phyloP scores from a whole-genome alignment of 169 alveolate genomes.

The Plasmodium inui region DNA sequence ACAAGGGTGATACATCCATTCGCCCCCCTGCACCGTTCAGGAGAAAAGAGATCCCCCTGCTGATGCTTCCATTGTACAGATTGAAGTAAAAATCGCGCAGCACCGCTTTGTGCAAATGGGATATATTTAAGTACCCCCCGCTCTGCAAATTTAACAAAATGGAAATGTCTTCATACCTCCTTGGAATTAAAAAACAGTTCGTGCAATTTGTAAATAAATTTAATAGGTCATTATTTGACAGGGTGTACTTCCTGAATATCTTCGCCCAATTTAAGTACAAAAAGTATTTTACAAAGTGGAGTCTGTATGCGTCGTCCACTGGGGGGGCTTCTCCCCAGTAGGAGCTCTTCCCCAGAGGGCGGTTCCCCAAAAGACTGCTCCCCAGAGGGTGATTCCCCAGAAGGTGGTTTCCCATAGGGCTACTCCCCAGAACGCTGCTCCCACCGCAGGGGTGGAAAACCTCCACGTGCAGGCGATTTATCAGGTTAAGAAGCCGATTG shows the following conservation, averaged over 20 bases:
- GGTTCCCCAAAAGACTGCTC: not conserved
- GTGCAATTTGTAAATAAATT: slow-evolving; percentile 39
- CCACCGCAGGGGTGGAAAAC: not conserved
- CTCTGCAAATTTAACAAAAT: slow-evolving; percentile 32
- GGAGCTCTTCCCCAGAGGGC: not conserved
- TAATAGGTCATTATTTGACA: slow-evolving; percentile 44
- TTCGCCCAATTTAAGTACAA: slow-evolving; percentile 44
- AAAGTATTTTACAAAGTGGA: slow-evolving; percentile 69
- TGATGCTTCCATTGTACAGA: slow-evolving; percentile 3
- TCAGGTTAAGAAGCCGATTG: slow-evolving; percentile 15
- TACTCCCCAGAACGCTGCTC: not conserved
- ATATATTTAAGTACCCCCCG: slow-evolving; percentile 27
- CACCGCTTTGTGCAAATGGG: slow-evolving; percentile 15
- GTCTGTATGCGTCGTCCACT: slow-evolving; percentile 33
- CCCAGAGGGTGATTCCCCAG: not conserved
- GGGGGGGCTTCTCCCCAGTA: not conserved
- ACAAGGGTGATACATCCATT: not conserved
- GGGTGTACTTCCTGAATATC: slow-evolving; percentile 46
- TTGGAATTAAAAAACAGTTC: slow-evolving; percentile 62
- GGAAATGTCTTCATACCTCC: slow-evolving; percentile 58
- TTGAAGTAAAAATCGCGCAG: slow-evolving; percentile 61
- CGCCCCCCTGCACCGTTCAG: not conserved
- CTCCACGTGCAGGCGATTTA: slow-evolving; percentile 25
- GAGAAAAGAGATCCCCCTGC: not conserved
- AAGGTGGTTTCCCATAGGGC: not conserved